phyloP scores from a whole-genome alignment of 805 yeast species.

The Ogataea degrootiae region DNA sequence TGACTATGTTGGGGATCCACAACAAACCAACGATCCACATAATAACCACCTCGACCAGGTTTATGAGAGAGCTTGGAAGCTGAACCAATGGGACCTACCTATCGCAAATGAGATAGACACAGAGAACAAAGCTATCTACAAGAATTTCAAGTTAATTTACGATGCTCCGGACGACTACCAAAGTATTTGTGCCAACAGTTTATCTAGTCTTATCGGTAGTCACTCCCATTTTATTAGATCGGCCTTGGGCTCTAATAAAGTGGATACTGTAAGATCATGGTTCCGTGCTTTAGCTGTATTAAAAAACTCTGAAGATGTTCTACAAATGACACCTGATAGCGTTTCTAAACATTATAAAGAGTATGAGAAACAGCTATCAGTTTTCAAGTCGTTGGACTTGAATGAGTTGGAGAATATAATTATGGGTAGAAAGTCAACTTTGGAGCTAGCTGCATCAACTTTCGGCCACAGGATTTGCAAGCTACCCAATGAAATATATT shows the following conservation, averaged over 20 bases:
- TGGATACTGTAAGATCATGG: conserved; percentile 22
- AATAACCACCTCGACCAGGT: conserved; percentile 15
- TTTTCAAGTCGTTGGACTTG: conserved; percentile 37
- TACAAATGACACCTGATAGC: conserved; percentile 7
- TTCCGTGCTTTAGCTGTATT: conserved; percentile 29
- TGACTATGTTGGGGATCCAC: conserved; percentile 11
- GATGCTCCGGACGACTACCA: conserved; percentile 28
- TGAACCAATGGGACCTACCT: conserved; percentile 75
- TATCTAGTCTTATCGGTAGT: conserved; percentile 17
- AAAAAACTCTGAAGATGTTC: conserved; percentile 18
- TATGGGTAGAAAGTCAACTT: conserved; percentile 36
- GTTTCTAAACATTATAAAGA: conserved; percentile 5
- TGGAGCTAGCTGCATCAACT: conserved; percentile 23
- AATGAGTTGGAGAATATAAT: conserved; percentile 39
- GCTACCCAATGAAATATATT: conserved; percentile 2
- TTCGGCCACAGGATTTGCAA: conserved; percentile 8
- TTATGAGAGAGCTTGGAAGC: conserved; percentile 71
- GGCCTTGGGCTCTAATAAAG: conserved; percentile 1
- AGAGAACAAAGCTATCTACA: conserved; percentile 47
- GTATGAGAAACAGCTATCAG: conserved; percentile 21
- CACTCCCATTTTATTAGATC: conserved; percentile 4
- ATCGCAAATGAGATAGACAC: conserved; percentile 30
- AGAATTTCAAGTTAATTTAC: conserved; percentile 42
- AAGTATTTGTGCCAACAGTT: conserved; percentile 17
- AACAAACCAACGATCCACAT: not conserved